Conservation (phyloP, 768 basidiomycete species). For the Roridomyces roridus region DNA sequence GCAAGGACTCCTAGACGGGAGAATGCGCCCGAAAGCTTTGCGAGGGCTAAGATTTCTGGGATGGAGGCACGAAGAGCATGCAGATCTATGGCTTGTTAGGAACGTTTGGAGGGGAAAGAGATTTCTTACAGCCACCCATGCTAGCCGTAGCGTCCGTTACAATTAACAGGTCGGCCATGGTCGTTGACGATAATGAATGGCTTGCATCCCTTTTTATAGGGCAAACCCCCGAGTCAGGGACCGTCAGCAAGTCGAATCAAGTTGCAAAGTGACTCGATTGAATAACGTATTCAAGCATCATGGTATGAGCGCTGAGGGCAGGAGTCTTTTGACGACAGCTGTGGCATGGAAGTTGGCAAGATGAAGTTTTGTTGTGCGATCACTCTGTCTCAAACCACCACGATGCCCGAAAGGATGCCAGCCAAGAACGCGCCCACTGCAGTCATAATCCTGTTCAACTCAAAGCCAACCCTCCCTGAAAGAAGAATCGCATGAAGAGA, state of each 20-base stretch:
- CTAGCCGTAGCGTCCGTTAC: constrained; percentile 31
- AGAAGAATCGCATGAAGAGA: too few relatives aligned
- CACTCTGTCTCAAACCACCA: constrained; percentile 4
- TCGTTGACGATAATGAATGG: too few relatives aligned
- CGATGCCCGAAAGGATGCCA: constrained; percentile 27
- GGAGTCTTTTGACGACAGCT: too few relatives aligned
- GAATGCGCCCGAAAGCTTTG: constrained; percentile 32
- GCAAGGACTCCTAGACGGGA: constrained; percentile 32
- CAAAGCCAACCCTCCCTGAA: too few relatives aligned
- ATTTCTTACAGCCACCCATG: constrained; percentile 30
- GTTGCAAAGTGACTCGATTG: background rate
- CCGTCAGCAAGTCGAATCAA: too few relatives aligned
- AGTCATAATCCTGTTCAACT: too few relatives aligned
- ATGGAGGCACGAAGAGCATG: constrained; percentile 27
- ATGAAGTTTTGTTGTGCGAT: too few relatives aligned
- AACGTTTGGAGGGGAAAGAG: background rate
- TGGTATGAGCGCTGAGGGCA: too few relatives aligned
- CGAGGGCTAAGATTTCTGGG: constrained; percentile 32
- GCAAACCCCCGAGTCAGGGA: too few relatives aligned
- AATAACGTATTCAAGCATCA: too few relatives aligned
- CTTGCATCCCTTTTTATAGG: too few relatives aligned
- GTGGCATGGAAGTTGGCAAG: too few relatives aligned
- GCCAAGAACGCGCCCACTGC: constrained; percentile 35
- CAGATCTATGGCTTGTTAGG: constrained; percentile 19
- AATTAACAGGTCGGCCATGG: constrained; percentile 34